phyloP scores from a whole-genome alignment of 2,329 filamentous ascomycete species.

The Septoria linicola region DNA sequence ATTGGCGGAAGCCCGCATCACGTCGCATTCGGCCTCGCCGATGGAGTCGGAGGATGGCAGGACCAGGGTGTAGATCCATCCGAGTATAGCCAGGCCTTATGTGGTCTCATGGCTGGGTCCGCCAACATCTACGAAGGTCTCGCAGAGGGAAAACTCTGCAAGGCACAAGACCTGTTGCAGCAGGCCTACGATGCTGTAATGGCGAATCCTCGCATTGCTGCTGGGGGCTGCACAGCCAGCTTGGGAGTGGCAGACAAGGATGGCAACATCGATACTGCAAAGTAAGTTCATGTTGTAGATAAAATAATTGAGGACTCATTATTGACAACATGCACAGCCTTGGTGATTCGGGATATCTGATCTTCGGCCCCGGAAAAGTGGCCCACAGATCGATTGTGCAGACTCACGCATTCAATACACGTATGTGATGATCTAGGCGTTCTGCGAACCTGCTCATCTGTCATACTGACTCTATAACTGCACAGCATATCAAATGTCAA shows the following conservation, averaged over 20 bases:
- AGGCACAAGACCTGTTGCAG: conserved; percentile 71
- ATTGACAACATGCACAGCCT: conserved; percentile 48
- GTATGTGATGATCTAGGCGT: conserved; percentile 1
- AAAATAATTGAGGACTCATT: conserved; percentile 7
- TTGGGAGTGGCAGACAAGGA: conserved; percentile 73
- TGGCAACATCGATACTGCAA: conserved; percentile 81
- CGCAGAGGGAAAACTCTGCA: conserved; percentile 26
- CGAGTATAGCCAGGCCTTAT: conserved; percentile 91
- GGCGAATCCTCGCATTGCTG: conserved; percentile 68
- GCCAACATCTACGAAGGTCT: conserved; percentile 45
- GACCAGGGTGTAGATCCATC: conserved; percentile 91
- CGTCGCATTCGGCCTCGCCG: conserved; percentile 84
- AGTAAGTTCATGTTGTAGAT: conserved; percentile 47
- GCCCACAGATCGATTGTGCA: conserved; percentile 80
- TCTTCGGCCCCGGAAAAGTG: conserved; percentile 81
- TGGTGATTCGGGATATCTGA: conserved; percentile 90
- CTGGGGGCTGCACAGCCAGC: conserved; percentile 88
- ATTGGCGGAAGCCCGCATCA: conserved; percentile 66
- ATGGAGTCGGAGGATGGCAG: conserved; percentile 94
- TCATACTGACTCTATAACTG: not conserved
- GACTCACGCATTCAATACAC: conserved; percentile 96
- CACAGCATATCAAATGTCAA: conserved; percentile 76
- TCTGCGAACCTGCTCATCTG: not conserved
- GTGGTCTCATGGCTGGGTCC: conserved; percentile 77
- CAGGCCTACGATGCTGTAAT: conserved; percentile 80